A percentile compares a stretch with the other conserved stretches of the same genome.
Evolutionary conservation across 805 yeast species (phyloP).

Genomic region (Zygotorulaspora danielsina): DNA sequence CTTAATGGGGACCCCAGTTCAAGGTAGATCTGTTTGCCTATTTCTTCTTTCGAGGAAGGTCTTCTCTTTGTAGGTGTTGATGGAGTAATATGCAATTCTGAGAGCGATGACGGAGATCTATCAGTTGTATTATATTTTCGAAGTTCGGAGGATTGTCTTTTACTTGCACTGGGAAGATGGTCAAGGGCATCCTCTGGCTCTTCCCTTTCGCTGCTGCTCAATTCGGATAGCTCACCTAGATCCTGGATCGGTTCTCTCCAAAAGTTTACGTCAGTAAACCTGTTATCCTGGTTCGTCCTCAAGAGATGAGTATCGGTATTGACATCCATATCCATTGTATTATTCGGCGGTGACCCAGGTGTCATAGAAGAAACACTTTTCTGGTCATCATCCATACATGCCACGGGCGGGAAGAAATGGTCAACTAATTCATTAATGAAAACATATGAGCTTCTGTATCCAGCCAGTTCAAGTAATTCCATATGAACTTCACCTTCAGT

Average conservation of each 20-base stretch:
- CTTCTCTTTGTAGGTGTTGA: slow-evolving; percentile 12
- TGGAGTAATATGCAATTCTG: neutral
- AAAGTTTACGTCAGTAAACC: slow-evolving; percentile 79
- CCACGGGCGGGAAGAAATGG: slow-evolving; percentile 91
- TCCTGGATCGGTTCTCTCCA: slow-evolving; percentile 83
- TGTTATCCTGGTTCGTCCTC: slow-evolving; percentile 33
- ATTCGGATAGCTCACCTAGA: slow-evolving; percentile 55
- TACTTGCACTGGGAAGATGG: neutral
- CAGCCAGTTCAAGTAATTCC: slow-evolving; percentile 92
- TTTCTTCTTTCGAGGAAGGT: slow-evolving; percentile 18
- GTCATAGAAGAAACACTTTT: slow-evolving; percentile 30
- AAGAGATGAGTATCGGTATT: slow-evolving; percentile 21
- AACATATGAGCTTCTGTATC: slow-evolving; percentile 82
- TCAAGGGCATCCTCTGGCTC: slow-evolving; percentile 4
- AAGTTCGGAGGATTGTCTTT: slow-evolving; percentile 2
- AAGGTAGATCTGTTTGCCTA: slow-evolving; percentile 34
- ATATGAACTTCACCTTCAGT: slow-evolving; percentile 96
- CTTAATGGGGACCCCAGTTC: slow-evolving; percentile 35
- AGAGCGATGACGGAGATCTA: slow-evolving; percentile 15
- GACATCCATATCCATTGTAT: slow-evolving; percentile 17
- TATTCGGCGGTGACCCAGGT: slow-evolving; percentile 31
- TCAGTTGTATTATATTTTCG: slow-evolving; percentile 10
- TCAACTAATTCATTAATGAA: slow-evolving; percentile 91
- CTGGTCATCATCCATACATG: slow-evolving; percentile 31
- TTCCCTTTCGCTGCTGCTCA: slow-evolving; percentile 38